Base-by-base conservation (phyloP, 1,284 basidiomycete genomes). In the Boletus semigastroideus region DNA sequence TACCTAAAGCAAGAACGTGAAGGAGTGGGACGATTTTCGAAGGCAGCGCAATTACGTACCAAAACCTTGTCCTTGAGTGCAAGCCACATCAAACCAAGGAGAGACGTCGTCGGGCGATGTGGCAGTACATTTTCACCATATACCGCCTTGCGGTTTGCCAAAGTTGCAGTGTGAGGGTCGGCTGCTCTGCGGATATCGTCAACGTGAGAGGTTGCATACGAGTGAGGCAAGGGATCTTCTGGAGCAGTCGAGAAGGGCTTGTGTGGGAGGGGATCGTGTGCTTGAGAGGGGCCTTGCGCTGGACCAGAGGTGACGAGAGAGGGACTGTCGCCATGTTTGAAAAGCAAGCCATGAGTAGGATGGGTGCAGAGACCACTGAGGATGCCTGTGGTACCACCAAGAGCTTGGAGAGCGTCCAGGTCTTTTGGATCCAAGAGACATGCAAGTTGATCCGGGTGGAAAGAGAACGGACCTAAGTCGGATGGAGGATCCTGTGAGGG, bases 51-150 rank as follows among this genome's bases (percentile, higher is more conserved):
- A 33, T 10, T 25, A 78, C 88, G 61, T 58, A 91, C 90, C 71
- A 98, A 74, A 59, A 98, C 92, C 76, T 95, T 98, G 74, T 98
- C 96, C 73, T 96, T 92, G 65, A 98, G 76, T 2, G 96, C 95
- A 33, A 90, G 73, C 90, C 90, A 97, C 92, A 98, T 98, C 38
- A 99, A 79, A 58, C 80, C 75, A 41, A 94, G 75, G 17, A 28
- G 81, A 27, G 81, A 83, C 74, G 97, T 98, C 59, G 82, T 84
- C 52, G 83, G 78, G 38, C 92, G 83, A 6, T 74, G 73, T 1
- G 96, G 96, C 1, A 98, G 77, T 27, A 87, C 68, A 66, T 99
- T 99, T 55, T 78, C 74, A 36, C 96, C 96, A 64, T 87, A 99
- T 0, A 98, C 79, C 1, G 82, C 77, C 56, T 78, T 74, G 9